Evolutionary conservation across 306 rosid genomes (phyloP).

Genomic region (Castanea sativa): DNA sequence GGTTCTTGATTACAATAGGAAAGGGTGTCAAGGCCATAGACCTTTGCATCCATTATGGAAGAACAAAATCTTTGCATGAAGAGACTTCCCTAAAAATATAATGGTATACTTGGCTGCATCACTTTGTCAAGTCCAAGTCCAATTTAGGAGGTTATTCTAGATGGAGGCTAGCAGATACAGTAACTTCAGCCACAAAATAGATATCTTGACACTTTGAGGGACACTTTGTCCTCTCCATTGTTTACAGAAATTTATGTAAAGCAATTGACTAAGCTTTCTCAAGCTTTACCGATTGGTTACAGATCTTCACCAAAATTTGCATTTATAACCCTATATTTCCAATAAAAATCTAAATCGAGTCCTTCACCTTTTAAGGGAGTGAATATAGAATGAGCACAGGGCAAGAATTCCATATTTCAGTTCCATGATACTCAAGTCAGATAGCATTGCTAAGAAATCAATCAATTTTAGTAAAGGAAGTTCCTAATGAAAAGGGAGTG

Average conservation of each 20-base stretch:
- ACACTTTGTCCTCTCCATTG: background rate
- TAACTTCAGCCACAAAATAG: too few relatives aligned
- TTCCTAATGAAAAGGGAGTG: background rate
- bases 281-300: background rate
- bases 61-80: too few relatives aligned
- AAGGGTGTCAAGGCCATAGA: too few relatives aligned
- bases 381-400: too few relatives aligned
- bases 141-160: too few relatives aligned
- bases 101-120: too few relatives aligned
- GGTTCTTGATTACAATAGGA: background rate
- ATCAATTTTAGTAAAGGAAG: background rate
- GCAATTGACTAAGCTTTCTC: background rate
- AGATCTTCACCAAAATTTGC: background rate
- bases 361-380: background rate
- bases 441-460: background rate
- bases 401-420: background rate
- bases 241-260: background rate
- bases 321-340: background rate
- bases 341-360: background rate
- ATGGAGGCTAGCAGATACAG: too few relatives aligned
- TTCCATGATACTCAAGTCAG: too few relatives aligned
- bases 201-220: background rate
- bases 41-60: too few relatives aligned
- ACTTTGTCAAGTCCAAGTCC: too few relatives aligned
- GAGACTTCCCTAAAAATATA: too few relatives aligned